phyloP scores from a whole-genome alignment of 108 stramenopile genomes.

The Cyclotella distinguenda region DNA sequence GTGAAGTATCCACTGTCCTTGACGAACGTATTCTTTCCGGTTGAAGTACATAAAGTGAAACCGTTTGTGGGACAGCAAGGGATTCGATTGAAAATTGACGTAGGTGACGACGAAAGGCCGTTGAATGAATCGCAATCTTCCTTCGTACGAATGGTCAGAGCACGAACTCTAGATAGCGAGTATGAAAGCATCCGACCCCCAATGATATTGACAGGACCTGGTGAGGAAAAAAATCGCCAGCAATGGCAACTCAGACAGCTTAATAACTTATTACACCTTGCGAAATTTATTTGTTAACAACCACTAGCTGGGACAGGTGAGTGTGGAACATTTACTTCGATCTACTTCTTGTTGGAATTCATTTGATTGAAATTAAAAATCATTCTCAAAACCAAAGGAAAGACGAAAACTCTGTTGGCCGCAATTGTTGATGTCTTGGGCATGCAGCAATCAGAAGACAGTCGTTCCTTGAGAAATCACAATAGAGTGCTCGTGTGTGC shows the following conservation, averaged over 20 bases:
- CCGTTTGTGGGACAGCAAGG: slow-evolving; percentile 13
- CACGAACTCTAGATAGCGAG: slow-evolving; percentile 50
- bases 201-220: slow-evolving; percentile 74
- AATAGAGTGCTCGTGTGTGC: slow-evolving; percentile 68
- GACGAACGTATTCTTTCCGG: slow-evolving; percentile 50
- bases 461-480: slow-evolving; percentile 3
- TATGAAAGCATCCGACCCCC: slow-evolving; percentile 54
- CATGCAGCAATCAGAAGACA: slow-evolving; percentile 4
- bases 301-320: too few species aligned
- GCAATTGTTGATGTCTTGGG: slow-evolving; percentile 50
- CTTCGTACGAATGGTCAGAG: slow-evolving; percentile 61
- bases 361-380: too few species aligned
- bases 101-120: slow-evolving; percentile 7
- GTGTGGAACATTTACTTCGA: too few species aligned
- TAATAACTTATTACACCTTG: background rate
- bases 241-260: background rate
- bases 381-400: slow-evolving; percentile 41
- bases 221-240: slow-evolving; percentile 26
- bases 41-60: slow-evolving; percentile 38
- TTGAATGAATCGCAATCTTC: slow-evolving; percentile 49
- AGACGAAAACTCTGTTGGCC: slow-evolving; percentile 60
- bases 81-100: slow-evolving; percentile 1
- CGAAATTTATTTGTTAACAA: background rate
- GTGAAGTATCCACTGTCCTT: slow-evolving; percentile 11
- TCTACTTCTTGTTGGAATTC: too few species aligned